phyloP scores from a whole-genome alignment of 2,329 filamentous ascomycete species.

The Xylaria sp. region DNA sequence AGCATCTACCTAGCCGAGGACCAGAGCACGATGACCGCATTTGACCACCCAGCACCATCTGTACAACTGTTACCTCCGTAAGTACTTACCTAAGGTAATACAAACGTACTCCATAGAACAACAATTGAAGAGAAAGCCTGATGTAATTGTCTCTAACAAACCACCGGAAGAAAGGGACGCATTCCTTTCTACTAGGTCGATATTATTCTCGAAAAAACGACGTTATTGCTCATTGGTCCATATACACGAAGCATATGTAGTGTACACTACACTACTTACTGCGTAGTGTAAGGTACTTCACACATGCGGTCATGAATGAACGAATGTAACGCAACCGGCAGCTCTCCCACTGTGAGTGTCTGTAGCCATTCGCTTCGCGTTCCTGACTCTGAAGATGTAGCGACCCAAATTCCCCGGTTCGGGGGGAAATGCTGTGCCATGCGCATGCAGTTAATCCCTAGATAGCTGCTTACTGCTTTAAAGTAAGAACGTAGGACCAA shows the following conservation, averaged over 20 bases:
- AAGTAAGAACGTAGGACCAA: background rate
- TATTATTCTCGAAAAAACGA: background rate
- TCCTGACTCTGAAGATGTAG: background rate
- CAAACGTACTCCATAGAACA: too few species aligned
- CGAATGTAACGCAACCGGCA: conserved; percentile 13
- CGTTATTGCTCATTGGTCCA: background rate
- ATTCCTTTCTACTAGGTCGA: background rate
- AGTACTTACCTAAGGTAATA: background rate
- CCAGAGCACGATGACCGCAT: too few species aligned
- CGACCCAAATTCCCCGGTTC: conserved; percentile 1
- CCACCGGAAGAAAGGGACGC: background rate
- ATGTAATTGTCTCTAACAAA: background rate
- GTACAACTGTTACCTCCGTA: too few species aligned
- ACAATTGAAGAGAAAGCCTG: background rate
- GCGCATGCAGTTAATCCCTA: background rate
- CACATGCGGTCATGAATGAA: background rate
- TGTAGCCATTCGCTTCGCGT: background rate
- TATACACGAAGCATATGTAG: background rate
- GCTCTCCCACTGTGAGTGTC: background rate
- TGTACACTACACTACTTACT: background rate
- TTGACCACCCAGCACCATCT: too few species aligned
- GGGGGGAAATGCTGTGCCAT: background rate
- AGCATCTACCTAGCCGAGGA: background rate
- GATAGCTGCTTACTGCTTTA: background rate
- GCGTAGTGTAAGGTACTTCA: background rate